Percentiles rank a stretch among this genome's conserved stretches.
These are phyloP conservation scores for Trichoderma oligosporum DNA, from an alignment of 2,329 filamentous ascomycete species.

Conservation along the genomic window DNA sequence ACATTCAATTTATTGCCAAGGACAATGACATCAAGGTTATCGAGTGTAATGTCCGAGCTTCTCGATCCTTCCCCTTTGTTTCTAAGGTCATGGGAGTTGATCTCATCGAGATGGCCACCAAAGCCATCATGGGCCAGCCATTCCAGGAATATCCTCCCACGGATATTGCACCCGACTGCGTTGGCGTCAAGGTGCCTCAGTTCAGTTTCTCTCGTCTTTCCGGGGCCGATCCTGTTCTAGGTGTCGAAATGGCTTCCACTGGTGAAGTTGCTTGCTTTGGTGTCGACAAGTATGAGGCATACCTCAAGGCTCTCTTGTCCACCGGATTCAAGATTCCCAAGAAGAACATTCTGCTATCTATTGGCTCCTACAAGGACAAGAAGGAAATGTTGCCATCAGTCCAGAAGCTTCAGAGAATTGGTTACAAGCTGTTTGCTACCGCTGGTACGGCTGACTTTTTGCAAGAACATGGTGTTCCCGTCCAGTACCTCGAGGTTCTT, in stretches of 20 bases:
- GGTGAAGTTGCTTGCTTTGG: slow-evolving; percentile 98
- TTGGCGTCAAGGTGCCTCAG: slow-evolving; percentile 96
- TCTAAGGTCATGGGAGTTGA: slow-evolving; percentile 98
- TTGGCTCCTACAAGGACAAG: slow-evolving; percentile 97
- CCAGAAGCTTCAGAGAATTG: slow-evolving; percentile 80
- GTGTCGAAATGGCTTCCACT: slow-evolving; percentile 98
- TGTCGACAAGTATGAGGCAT: slow-evolving; percentile 93
- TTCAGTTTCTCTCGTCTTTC: slow-evolving; percentile 98
- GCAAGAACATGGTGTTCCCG: slow-evolving; percentile 84
- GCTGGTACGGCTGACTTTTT: slow-evolving; percentile 96
- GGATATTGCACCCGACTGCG: slow-evolving; percentile 72
- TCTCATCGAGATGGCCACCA: slow-evolving; percentile 96
- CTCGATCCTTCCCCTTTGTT: slow-evolving; percentile 94
- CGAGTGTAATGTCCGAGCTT: slow-evolving; percentile 96
- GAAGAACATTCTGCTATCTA: slow-evolving; percentile 90
- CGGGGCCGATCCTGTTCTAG: slow-evolving; percentile 90
- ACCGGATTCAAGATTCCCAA: slow-evolving; percentile 96
- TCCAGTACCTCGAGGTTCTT: slow-evolving; percentile 90
- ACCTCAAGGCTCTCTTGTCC: slow-evolving; percentile 91
- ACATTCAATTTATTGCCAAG: slow-evolving; percentile 99
- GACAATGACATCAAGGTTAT: slow-evolving; percentile 99
- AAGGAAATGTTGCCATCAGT: slow-evolving; percentile 94
- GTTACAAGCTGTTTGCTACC: slow-evolving; percentile 94
- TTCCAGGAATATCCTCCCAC: slow-evolving; percentile 77
- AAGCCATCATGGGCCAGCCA: slow-evolving; percentile 85